Conservation (phyloP, 2,329 filamentous ascomycete genomes). For the Mollisiaceae sp. region DNA sequence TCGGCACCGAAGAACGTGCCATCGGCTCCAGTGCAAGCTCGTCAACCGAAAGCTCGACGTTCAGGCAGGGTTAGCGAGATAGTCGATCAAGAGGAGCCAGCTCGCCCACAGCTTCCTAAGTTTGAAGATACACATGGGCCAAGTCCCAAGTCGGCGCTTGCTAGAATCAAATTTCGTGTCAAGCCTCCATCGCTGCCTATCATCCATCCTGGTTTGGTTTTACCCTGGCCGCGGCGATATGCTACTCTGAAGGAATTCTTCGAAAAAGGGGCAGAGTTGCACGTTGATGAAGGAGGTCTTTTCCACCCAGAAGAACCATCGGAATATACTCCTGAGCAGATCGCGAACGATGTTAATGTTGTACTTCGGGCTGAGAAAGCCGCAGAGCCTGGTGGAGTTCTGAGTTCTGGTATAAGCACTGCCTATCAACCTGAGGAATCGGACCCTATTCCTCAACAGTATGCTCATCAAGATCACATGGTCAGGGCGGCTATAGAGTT, state of each 20-base stretch:
- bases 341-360: constrained; percentile 70
- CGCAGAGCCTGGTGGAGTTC: constrained; percentile 73
- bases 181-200: constrained; percentile 58
- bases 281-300: constrained; percentile 62
- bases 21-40: constrained; percentile 28
- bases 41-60: constrained; percentile 33
- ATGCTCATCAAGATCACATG: constrained; percentile 87
- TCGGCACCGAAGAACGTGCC: constrained; percentile 30
- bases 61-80: constrained; percentile 34
- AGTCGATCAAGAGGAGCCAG: constrained; percentile 28
- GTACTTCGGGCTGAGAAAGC: constrained; percentile 75
- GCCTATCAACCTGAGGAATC: constrained; percentile 74
- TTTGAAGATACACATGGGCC: constrained; percentile 29
- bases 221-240: constrained; percentile 56
- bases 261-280: constrained; percentile 53
- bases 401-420: constrained; percentile 73
- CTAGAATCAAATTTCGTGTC: constrained; percentile 57
- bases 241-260: constrained; percentile 64
- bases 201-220: constrained; percentile 63
- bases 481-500: constrained; percentile 81
- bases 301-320: constrained; percentile 61
- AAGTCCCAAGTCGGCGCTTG: constrained; percentile 40
- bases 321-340: constrained; percentile 64
- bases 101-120: constrained; percentile 23
- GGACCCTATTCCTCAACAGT: constrained; percentile 77